Base-by-base conservation (phyloP, 169 alveolate species). In the Blepharisma undulans region DNA sequence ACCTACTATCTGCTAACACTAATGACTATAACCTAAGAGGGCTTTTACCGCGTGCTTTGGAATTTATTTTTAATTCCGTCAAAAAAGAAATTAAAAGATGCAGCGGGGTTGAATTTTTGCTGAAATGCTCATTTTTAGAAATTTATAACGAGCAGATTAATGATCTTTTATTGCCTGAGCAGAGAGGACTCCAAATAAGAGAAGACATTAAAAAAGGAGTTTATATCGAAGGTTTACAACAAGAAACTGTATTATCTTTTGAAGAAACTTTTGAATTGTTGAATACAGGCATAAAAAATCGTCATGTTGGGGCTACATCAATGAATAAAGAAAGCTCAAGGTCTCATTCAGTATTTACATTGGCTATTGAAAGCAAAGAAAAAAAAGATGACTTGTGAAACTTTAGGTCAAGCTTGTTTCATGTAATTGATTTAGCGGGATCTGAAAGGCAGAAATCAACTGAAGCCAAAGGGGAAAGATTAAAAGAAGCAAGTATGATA, bases 341-440 rank as follows among this genome's bases (percentile, higher is more conserved):
- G 79, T 93, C 97, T 19, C 98, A 96, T 90, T 93, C 98, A n/a
- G 95, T 96, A 4, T 94, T 96, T 87, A 93, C 96, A 16, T 88
- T 96, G n/a, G 84, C 86, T 19, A 80, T 94, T 27, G 94, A 93
- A 79, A 89, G 34, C 19, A 93, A 90, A 86, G 78, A 93, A 48
- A 72, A 22, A 19, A 89, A 19, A 74, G 92, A 29, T 16, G 85
- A 76, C 8, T 21, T 76, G 10, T 19, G 27, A 3, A 92, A 96
- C 88, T 93, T 92, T 32, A 93, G 95, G 25, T 79, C 88, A 4
- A 98, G 97, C 21, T 91, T 91, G 79, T 93, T 97, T 25, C 94
- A 96, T 86, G 90, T 97, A n/a, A 97, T 97, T 34, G 98, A 97
- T 90, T 93, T 97, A 84, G 98, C 98, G 21, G 98, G 98, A 0